Conservation (phyloP, 2,329 filamentous ascomycete genomes). For the Phyllosticta citrichinensis region DNA sequence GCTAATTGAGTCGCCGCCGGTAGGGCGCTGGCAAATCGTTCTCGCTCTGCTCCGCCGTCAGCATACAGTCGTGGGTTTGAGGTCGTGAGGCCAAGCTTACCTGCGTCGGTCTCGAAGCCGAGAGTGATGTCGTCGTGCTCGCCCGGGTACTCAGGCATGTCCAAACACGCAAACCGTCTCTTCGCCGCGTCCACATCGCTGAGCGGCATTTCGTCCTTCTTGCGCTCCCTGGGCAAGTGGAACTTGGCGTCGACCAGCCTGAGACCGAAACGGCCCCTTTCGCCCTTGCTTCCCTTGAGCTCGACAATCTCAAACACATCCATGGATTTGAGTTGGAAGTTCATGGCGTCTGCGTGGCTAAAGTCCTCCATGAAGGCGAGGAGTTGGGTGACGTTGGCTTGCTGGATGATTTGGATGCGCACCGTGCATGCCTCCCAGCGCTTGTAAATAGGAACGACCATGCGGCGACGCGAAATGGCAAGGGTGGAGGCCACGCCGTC, state of each 20-base stretch:
- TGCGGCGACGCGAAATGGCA: conserved; percentile 71
- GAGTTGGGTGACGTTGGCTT: conserved; percentile 66
- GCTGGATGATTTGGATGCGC: conserved; percentile 68
- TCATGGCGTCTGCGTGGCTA: conserved; percentile 77
- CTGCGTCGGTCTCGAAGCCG: conserved; percentile 67
- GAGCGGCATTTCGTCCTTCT: conserved; percentile 40
- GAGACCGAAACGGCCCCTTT: conserved; percentile 31
- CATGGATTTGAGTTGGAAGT: conserved; percentile 73
- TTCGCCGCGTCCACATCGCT: conserved; percentile 46
- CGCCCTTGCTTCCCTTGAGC: conserved; percentile 24
- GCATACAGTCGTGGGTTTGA: not conserved
- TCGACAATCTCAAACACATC: conserved; percentile 63
- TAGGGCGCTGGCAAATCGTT: conserved; percentile 35
- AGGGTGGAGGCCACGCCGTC: conserved; percentile 55
- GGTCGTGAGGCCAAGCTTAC: conserved; percentile 40
- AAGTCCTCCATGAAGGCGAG: conserved; percentile 85
- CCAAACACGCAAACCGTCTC: conserved; percentile 70
- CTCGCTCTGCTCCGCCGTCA: conserved; percentile 26
- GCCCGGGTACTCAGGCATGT: conserved; percentile 78
- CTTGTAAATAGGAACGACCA: conserved; percentile 89
- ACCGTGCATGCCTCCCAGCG: conserved; percentile 81
- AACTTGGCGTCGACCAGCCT: conserved; percentile 88
- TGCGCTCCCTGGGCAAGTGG: conserved; percentile 55
- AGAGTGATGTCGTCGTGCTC: conserved; percentile 90
- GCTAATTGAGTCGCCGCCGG: conserved; percentile 32